Base-by-base conservation (phyloP, 352 stramenopile genomes). In the Pythium phragmiticola region DNA sequence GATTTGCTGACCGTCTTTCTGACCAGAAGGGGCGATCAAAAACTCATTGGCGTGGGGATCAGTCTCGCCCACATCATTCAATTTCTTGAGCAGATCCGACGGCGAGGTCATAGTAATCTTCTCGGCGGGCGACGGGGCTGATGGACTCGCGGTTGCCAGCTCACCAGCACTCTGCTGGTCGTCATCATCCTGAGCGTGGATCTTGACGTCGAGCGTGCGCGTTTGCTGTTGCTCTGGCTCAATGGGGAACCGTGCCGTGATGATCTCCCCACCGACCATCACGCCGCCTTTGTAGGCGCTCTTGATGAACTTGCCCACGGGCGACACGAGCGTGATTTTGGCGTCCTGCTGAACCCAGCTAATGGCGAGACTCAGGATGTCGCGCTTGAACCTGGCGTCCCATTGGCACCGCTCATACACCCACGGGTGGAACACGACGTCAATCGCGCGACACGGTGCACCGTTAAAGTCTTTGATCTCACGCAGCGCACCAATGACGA, bases 381-480 rank as follows among this genome's bases (percentile, higher is more conserved):
- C 86, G 14, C 76, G 80, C 72, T 95, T 95, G 70, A 95, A 95
- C 50, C 68, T 88, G 23, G 65, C 47, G 65, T 95, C 84, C 84
- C 84, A 94, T 59, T 76, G 69, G 48, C 81, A 80, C 3, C 84
- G 87, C 45, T 81, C 72, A 37, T 87, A 70, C 1, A 95, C 81
- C 83, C 87, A 95, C 28, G 82, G 81, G 37, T 94, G 76, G 51
- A 95, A 88, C 9, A 91, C 79, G 9, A 92, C 87, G 41, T 94
- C 87, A n/a, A 85, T 73, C 19, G 72, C 81, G 41, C 70, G 66
- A 50, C 78, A 88, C 5, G 76, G 30, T 12, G 68, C 60, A 8
- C 80, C 79, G 12, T 56, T 74, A 12, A 74, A 70, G 54, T 92
- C 80, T 39, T 66, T 63, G 39, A 85, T 70, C 55, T 84, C 73